A percentile compares a stretch with the other conserved stretches of the same genome.
These are phyloP conservation scores for Starmerella powellii DNA, from an alignment of 805 yeast genomes.

Conservation along the genomic window DNA sequence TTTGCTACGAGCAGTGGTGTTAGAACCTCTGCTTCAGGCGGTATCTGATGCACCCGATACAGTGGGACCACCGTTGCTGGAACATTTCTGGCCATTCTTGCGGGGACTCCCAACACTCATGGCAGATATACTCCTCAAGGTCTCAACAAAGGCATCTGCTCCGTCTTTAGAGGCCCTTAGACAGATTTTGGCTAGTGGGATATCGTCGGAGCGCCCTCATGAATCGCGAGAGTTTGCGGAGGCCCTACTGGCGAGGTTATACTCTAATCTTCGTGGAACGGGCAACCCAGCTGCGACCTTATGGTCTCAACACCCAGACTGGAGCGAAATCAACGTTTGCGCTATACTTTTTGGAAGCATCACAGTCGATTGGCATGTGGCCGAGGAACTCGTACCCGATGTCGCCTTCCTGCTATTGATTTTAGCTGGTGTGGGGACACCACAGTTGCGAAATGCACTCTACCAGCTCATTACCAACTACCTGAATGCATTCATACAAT, in stretches of 20 bases:
- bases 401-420: conserved; percentile 4
- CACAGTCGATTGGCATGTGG: conserved; percentile 4
- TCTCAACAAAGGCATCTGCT: background rate
- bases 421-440: conserved; percentile 10
- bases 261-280: background rate
- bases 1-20: background rate
- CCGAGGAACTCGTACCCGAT: conserved; percentile 9
- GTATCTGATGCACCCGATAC: background rate
- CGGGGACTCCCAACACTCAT: background rate
- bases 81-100: conserved; percentile 12
- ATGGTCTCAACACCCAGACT: conserved; percentile 4
- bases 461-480: conserved; percentile 8
- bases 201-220: background rate
- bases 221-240: conserved; percentile 9
- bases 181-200: conserved; percentile 5
- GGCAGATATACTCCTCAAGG: conserved; percentile 7
- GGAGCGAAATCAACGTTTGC: conserved; percentile 8
- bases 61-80: conserved; percentile 1
- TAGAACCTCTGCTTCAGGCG: conserved; percentile 4
- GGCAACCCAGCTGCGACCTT: background rate
- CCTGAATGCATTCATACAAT: conserved; percentile 10
- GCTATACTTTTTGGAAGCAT: conserved; percentile 6
- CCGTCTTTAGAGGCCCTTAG: conserved; percentile 4
- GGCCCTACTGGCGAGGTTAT: conserved; percentile 2
- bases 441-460: conserved; percentile 3